Percentiles rank a stretch among this genome's conserved stretches.
phyloP scores from a whole-genome alignment of 2,329 filamentous ascomycete species.

The Talaromyces piceae region DNA sequence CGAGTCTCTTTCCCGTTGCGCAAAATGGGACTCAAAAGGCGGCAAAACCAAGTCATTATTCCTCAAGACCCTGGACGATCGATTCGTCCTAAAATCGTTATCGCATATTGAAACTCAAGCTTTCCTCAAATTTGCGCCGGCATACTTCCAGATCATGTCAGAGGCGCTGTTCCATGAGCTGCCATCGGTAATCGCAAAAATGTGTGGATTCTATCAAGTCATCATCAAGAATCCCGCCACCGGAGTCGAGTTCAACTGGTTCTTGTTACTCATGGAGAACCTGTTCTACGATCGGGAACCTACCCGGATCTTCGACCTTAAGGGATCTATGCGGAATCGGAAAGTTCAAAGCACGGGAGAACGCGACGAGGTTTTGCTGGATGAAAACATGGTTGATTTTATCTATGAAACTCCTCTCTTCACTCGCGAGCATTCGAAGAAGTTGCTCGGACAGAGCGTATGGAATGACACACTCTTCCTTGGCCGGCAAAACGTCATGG shows the following conservation, averaged over 20 bases:
- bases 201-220: conserved; percentile 97
- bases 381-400: conserved; percentile 98
- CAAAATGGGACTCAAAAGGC: conserved; percentile 97
- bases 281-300: conserved; percentile 91
- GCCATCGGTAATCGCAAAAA: conserved; percentile 95
- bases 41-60: conserved; percentile 98
- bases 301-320: conserved; percentile 87
- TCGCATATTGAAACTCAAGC: conserved; percentile 87
- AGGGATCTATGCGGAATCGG: conserved; percentile 96
- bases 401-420: conserved; percentile 97
- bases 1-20: conserved; percentile 86
- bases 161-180: conserved; percentile 92
- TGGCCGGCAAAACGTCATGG: conserved; percentile 94
- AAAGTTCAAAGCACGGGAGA: conserved; percentile 95
- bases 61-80: conserved; percentile 89
- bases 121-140: conserved; percentile 89
- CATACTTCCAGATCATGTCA: conserved; percentile 96
- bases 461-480: conserved; percentile 98
- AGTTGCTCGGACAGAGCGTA: conserved; percentile 79
- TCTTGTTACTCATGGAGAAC: conserved; percentile 93
- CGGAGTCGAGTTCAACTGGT: conserved; percentile 88
- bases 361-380: conserved; percentile 89
- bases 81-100: conserved; percentile 85
- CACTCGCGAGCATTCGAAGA: conserved; percentile 91
- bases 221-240: conserved; percentile 92